A percentile compares a stretch with the other conserved stretches of the same genome.
Conservation (phyloP, 768 basidiomycete species). For the Boletus bicolor region DNA sequence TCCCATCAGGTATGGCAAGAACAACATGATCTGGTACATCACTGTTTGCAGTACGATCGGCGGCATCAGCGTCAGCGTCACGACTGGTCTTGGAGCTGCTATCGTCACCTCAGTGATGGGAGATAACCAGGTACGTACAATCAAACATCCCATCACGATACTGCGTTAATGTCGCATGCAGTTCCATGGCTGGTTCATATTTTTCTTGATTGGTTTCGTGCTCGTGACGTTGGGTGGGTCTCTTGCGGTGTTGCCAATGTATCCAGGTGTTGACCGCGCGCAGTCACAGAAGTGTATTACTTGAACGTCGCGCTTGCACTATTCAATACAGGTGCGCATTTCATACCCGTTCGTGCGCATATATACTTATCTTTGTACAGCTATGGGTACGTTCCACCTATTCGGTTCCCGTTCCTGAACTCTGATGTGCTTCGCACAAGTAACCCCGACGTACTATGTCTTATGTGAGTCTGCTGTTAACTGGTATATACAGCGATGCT, state of each 20-base stretch:
- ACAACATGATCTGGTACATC: conserved; percentile 95
- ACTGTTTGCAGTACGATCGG: conserved; percentile 95
- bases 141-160: neutral
- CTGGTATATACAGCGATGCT: neutral
- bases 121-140: conserved; percentile 63
- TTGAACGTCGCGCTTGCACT: conserved; percentile 93
- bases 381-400: conserved; percentile 55
- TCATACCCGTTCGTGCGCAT: neutral
- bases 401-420: neutral
- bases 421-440: conserved; percentile 37
- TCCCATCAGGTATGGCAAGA: conserved; percentile 68
- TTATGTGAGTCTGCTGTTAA: conserved; percentile 51
- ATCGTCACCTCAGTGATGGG: conserved; percentile 79
- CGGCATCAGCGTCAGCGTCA: conserved; percentile 91
- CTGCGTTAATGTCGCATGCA: conserved; percentile 29
- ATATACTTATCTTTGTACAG: conserved; percentile 31
- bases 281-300: conserved; percentile 91
- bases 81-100: conserved; percentile 88
- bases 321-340: conserved; percentile 77
- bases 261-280: conserved; percentile 6
- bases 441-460: conserved; percentile 87
- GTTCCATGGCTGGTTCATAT: conserved; percentile 92
- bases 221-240: conserved; percentile 71
- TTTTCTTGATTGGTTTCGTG: conserved; percentile 83
- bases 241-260: neutral